Conservation (phyloP, 805 yeast species). For the Pichia eremophila region DNA sequence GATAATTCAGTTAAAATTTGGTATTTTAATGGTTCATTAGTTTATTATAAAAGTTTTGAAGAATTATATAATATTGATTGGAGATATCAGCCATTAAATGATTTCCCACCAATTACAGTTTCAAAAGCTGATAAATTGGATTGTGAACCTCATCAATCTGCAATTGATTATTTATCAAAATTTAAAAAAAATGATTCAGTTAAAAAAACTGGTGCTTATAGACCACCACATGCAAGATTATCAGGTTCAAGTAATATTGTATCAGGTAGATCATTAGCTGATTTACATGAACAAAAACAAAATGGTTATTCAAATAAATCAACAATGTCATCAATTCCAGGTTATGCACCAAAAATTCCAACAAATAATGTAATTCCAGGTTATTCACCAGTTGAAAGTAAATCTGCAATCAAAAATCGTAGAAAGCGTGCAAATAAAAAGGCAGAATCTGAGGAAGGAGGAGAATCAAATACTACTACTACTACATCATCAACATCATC, state of each 20-base stretch:
- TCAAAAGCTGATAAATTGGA: conserved; percentile 30
- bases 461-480: neutral
- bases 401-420: conserved; percentile 56
- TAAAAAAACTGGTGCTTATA: conserved; percentile 81
- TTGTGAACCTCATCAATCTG: conserved; percentile 68
- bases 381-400: conserved; percentile 27
- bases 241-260: conserved; percentile 33
- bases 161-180: conserved; percentile 44
- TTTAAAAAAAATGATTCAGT: conserved; percentile 18
- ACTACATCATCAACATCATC: neutral
- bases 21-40: conserved; percentile 81
- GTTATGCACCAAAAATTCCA: conserved; percentile 14
- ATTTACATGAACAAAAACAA: conserved; percentile 37
- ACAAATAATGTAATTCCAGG: too few relatives aligned
- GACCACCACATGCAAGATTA: conserved; percentile 86
- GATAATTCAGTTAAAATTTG: conserved; percentile 92
- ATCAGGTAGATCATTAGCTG: conserved; percentile 44
- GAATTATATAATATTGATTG: conserved; percentile 79
- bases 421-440: conserved; percentile 56
- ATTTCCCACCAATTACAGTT: conserved; percentile 46
- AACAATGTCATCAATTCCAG: conserved; percentile 9
- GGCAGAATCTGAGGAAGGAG: conserved; percentile 11
- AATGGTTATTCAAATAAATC: conserved; percentile 1
- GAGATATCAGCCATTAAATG: conserved; percentile 56
- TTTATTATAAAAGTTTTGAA: conserved; percentile 67